Base-by-base conservation (phyloP, 768 basidiomycete species). In the Glaciozyma martinii region DNA sequence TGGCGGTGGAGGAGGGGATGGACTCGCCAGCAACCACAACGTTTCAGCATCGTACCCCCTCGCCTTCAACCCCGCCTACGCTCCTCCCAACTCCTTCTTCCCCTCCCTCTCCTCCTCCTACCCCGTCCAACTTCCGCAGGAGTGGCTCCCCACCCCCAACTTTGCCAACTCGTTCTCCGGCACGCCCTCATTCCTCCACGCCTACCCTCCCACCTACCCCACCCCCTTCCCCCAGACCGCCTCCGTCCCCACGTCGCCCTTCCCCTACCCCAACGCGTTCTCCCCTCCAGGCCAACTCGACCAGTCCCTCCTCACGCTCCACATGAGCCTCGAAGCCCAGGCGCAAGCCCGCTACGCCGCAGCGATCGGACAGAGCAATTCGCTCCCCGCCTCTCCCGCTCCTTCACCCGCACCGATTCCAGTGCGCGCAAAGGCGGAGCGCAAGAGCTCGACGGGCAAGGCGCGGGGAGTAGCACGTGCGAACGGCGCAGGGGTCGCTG, bases 251-350 rank as follows among this genome's bases (percentile, higher is more conserved):
- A 8, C 25, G 15, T 40, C 47, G 1, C 7, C 23, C 33, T 33
- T 59, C 13, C 5, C 21, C 19, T 27, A 37, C 55, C 23, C 23
- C 3, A 18, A 7, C 33, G 21, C 21, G 37, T 30, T 44, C 66
- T 30, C 54, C n/a, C 27, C 29, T 18, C 19, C 32, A 13, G 19
- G 42, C 9, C 30, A 5, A 15, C 10, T 60, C 12, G 68, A 69
- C 46, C 68, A 61, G 21, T 60, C 19, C 49, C 64, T 66, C 6
- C 59, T 61, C 46, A 58, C 55, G 2, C 52, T 69, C 9, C 68
- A 69, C 40, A 47, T 53, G 43, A 63, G 59, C 19, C 59, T 66
- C 44, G 64, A 69, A 49, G 61, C 63, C n/a, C 67, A 69, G 33
- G 54, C 54, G 8, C 55, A 56, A 33, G 64, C 64, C 3, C 49